Conservation (phyloP, 305 asterid genomes). For the Rubia peregrina region DNA sequence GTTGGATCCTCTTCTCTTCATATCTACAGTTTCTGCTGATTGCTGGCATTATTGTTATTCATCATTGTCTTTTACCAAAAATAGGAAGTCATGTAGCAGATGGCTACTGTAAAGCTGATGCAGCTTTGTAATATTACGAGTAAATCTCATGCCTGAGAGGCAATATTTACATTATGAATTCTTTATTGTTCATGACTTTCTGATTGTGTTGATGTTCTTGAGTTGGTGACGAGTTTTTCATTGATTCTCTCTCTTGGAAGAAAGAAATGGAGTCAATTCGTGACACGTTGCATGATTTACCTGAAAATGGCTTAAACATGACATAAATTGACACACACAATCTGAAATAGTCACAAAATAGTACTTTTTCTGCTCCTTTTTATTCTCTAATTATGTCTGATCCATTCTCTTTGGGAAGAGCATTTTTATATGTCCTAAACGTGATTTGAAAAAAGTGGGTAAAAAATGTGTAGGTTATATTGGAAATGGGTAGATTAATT, state of each 20-base stretch:
- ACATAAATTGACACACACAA: no score
- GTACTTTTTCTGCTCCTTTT: no score
- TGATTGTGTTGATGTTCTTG: neutral
- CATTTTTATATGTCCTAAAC: no score
- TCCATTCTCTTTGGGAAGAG: no score
- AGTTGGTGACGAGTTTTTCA: neutral
- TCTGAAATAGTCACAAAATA: no score
- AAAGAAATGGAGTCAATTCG: neutral
- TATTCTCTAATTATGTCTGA: no score
- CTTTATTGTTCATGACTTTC: neutral
- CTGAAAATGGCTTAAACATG: neutral
- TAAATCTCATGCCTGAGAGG: conserved; percentile 24
- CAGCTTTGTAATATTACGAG: conserved; percentile 24
- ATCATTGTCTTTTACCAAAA: conserved; percentile 20
- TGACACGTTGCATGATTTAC: neutral
- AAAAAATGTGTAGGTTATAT: no score
- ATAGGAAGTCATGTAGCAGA: conserved; percentile 21
- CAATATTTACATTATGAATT: conserved; percentile 12
- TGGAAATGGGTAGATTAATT: no score
- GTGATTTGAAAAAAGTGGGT: no score
- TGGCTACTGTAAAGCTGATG: conserved; percentile 33
- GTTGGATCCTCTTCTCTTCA: conserved; percentile 5
- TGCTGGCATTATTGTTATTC: conserved; percentile 13
- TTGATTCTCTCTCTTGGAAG: neutral
- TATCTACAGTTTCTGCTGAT: conserved; percentile 7